A percentile compares a stretch with the other conserved stretches of the same genome.
Evolutionary conservation across 2,329 filamentous ascomycete species (phyloP).

Genomic region (Truncatella angustata): DNA sequence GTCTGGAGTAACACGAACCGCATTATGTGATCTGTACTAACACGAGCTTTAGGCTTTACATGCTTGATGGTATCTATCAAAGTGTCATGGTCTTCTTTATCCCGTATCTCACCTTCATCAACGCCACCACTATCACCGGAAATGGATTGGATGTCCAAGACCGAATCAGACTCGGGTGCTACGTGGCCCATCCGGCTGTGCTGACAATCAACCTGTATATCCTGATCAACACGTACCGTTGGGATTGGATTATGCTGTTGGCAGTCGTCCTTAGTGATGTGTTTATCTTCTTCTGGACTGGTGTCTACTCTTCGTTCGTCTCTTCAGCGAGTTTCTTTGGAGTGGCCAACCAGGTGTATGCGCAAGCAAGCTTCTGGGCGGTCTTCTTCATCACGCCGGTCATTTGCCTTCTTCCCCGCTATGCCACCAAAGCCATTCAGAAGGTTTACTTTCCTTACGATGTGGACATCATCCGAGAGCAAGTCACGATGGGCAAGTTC

Average conservation of each 20-base stretch:
- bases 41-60: slow-evolving; percentile 68
- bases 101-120: slow-evolving; percentile 75
- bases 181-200: slow-evolving; percentile 80
- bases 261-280: slow-evolving; percentile 80
- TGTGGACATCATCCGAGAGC: slow-evolving; percentile 93
- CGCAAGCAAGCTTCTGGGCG: slow-evolving; percentile 83
- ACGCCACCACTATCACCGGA: slow-evolving; percentile 66
- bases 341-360: slow-evolving; percentile 75
- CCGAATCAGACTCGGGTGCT: slow-evolving; percentile 79
- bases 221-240: slow-evolving; percentile 92
- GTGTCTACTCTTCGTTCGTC: slow-evolving; percentile 65
- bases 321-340: slow-evolving; percentile 65
- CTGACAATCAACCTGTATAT: slow-evolving; percentile 92
- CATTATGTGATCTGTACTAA: slow-evolving; percentile 22
- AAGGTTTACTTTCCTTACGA: slow-evolving; percentile 94
- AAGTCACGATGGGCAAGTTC: slow-evolving; percentile 81
- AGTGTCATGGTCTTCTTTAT: slow-evolving; percentile 92
- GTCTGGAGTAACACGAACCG: slow-evolving; percentile 26
- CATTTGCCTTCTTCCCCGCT: slow-evolving; percentile 83
- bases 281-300: slow-evolving; percentile 94
- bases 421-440: slow-evolving; percentile 81
- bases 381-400: slow-evolving; percentile 75
- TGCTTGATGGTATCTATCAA: slow-evolving; percentile 93
- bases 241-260: slow-evolving; percentile 94
- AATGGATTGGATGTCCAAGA: slow-evolving; percentile 77